Evolutionary conservation across 225 moss, liverwort and hornwort genomes (phyloP).

Genomic region (Asterella californica): DNA sequence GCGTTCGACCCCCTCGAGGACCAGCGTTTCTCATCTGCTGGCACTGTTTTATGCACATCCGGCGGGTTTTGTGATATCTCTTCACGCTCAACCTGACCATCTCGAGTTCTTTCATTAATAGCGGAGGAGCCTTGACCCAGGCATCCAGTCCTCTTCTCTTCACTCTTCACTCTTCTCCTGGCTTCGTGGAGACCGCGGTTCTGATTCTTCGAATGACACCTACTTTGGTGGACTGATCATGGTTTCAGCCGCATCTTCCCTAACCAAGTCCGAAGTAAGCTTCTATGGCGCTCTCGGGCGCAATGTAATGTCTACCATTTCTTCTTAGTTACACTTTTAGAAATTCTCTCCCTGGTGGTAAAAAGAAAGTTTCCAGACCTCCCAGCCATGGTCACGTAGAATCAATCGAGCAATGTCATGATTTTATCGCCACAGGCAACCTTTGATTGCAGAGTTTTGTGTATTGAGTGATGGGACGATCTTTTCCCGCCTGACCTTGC

Average conservation of each 20-base stretch:
- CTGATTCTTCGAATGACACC: not conserved
- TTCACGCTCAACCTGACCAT: not conserved
- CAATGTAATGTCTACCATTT: constrained; percentile 8
- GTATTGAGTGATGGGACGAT: not conserved
- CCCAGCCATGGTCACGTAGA: constrained; percentile 4
- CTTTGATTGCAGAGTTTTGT: not conserved
- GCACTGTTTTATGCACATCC: not conserved
- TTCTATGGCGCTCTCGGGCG: not conserved
- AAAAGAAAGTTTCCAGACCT: not conserved
- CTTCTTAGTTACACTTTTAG: not conserved
- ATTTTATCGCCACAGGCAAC: not conserved
- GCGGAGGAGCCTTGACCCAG: not conserved
- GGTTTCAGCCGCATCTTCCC: constrained; percentile 1
- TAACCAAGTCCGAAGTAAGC: constrained; percentile 21
- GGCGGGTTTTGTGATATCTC: constrained; percentile 3
- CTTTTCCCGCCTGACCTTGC: not conserved
- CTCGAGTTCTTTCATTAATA: not conserved
- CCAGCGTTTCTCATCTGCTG: constrained; percentile 7
- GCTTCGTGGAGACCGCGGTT: constrained; percentile 6
- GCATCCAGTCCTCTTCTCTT: not conserved
- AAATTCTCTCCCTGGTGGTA: not conserved
- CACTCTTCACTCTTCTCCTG: not conserved
- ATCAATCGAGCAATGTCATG: not conserved
- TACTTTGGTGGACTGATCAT: constrained; percentile 9
- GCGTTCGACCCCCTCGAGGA: not conserved